These are phyloP conservation scores for Colletotrichum sp. DNA, from an alignment of 2,329 filamentous ascomycete species.

Conservation along the genomic window DNA sequence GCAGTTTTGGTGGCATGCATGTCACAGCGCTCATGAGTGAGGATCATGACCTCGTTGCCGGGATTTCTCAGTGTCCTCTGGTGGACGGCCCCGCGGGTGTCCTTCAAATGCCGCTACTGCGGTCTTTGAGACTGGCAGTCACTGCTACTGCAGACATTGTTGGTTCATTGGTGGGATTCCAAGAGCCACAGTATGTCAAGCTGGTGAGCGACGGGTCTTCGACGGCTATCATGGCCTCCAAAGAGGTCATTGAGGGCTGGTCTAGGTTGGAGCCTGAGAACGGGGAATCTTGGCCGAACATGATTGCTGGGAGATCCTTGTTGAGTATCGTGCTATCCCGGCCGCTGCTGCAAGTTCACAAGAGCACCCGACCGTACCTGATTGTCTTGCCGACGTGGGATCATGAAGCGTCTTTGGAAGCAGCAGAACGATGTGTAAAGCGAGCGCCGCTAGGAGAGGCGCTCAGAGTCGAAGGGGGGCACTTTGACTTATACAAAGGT, in stretches of 20 bases:
- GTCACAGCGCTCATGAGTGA: not conserved
- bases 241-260: conserved; percentile 7
- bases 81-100: conserved; percentile 1
- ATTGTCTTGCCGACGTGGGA: conserved; percentile 13
- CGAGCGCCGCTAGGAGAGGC: conserved; percentile 3
- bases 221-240: conserved; percentile 1
- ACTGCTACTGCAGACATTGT: not conserved
- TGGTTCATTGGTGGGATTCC: not conserved
- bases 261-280: not conserved
- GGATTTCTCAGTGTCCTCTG: conserved; percentile 8
- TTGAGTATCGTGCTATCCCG: not conserved
- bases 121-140: not conserved
- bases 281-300: not conserved
- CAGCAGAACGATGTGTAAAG: conserved; percentile 4
- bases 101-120: not conserved
- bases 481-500: conserved; percentile 5
- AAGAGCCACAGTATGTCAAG: conserved; percentile 1
- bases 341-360: not conserved
- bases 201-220: conserved; percentile 5
- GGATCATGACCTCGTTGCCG: conserved; percentile 2
- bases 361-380: not conserved
- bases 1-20: conserved; percentile 18
- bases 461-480: not conserved
- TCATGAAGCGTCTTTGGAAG: conserved; percentile 3
- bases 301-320: conserved; percentile 7